These are phyloP conservation scores for Magnaporthales sp. DNA, from an alignment of 2,329 filamentous ascomycete species.

Conservation along the genomic window DNA sequence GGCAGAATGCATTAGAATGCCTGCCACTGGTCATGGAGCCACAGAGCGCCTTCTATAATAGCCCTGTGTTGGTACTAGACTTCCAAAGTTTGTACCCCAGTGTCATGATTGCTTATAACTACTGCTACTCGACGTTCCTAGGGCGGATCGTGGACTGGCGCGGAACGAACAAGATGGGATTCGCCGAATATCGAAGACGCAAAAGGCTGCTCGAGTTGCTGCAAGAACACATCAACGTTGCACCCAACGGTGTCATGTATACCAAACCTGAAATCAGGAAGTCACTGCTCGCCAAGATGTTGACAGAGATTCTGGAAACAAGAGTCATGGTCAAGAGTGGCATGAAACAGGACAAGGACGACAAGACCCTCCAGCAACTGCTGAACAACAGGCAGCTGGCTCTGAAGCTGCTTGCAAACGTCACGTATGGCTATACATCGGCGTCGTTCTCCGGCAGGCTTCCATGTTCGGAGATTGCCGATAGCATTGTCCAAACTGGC, in stretches of 20 bases:
- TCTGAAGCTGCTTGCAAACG: conserved; percentile 94
- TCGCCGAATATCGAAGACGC: conserved; percentile 75
- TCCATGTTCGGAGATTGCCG: conserved; percentile 96
- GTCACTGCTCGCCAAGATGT: conserved; percentile 90
- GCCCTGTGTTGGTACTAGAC: conserved; percentile 82
- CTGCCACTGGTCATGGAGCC: conserved; percentile 96
- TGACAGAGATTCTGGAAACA: conserved; percentile 91
- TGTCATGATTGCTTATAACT: conserved; percentile 98
- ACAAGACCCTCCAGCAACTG: conserved; percentile 75
- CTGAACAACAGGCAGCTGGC: conserved; percentile 91
- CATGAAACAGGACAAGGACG: conserved; percentile 89
- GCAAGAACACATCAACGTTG: conserved; percentile 79
- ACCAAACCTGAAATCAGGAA: conserved; percentile 77
- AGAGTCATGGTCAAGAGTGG: conserved; percentile 96
- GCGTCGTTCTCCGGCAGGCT: conserved; percentile 95
- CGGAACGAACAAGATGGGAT: conserved; percentile 91
- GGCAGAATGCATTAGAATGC: conserved; percentile 91
- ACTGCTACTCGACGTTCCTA: conserved; percentile 95
- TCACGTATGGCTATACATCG: conserved; percentile 92
- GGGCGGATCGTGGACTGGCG: conserved; percentile 81
- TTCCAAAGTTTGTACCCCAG: conserved; percentile 96
- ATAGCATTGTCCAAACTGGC: conserved; percentile 95
- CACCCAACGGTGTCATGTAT: conserved; percentile 97
- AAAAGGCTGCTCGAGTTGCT: conserved; percentile 67
- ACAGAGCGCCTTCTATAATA: conserved; percentile 87